A percentile compares a stretch with the other conserved stretches of the same genome.
These are phyloP conservation scores for Penicillium crustosum DNA, from an alignment of 2,329 filamentous ascomycete genomes.

Conservation along the genomic window DNA sequence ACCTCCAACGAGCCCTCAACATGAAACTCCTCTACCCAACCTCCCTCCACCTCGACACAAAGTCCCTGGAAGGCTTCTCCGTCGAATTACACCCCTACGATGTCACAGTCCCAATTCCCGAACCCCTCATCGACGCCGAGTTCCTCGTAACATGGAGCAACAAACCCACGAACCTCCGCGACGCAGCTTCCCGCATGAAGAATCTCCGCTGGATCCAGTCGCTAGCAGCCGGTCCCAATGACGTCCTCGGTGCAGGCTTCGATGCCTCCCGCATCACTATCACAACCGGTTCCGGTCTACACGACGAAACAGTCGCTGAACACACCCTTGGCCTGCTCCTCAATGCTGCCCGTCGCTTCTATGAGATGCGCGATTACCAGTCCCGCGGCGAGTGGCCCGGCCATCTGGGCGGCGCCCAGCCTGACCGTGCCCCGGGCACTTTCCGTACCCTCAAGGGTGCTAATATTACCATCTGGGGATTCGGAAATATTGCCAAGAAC, in stretches of 20 bases:
- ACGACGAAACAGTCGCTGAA: constrained; percentile 65
- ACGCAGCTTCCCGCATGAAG: constrained; percentile 56
- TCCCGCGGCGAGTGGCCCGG: constrained; percentile 57
- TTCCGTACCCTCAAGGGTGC: constrained; percentile 63
- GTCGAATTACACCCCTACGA: constrained; percentile 61
- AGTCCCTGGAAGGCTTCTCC: constrained; percentile 59
- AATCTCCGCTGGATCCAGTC: constrained; percentile 66
- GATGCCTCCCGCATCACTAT: constrained; percentile 52
- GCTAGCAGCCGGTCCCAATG: constrained; percentile 65
- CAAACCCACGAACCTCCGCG: constrained; percentile 57
- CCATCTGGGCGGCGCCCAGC: constrained; percentile 61
- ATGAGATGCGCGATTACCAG: constrained; percentile 60
- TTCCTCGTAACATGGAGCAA: constrained; percentile 65
- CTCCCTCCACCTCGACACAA: constrained; percentile 58
- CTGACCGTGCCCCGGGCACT: constrained; percentile 41
- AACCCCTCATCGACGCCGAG: constrained; percentile 59
- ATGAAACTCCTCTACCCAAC: constrained; percentile 67
- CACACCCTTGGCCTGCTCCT: constrained; percentile 57
- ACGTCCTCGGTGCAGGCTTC: constrained; percentile 63
- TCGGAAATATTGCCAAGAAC: constrained; percentile 65
- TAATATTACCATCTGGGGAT: constrained; percentile 62
- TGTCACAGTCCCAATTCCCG: constrained; percentile 56
- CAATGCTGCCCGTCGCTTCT: constrained; percentile 53
- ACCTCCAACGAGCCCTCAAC: neutral
- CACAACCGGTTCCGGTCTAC: constrained; percentile 63